These are phyloP conservation scores for Atkinsonella texensis DNA, from an alignment of 2,329 filamentous ascomycete species.

Conservation along the genomic window DNA sequence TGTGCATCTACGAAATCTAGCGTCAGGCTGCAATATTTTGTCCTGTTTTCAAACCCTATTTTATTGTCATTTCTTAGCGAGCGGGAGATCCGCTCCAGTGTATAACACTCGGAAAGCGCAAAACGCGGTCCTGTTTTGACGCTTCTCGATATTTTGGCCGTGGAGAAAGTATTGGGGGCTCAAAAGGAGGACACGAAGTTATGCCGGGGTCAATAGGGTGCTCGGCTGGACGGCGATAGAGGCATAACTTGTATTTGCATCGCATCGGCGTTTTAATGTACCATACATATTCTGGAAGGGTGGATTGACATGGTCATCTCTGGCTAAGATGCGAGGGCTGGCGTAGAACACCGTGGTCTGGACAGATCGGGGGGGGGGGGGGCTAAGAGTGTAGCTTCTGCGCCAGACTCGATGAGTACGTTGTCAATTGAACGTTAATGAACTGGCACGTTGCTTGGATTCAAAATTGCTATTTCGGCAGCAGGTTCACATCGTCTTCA, in stretches of 20 bases:
- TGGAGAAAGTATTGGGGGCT: not conserved
- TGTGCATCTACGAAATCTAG: not conserved
- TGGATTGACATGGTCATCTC: constrained; percentile 6
- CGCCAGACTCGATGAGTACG: not conserved
- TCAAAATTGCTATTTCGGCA: not conserved
- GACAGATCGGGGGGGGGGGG: not conserved
- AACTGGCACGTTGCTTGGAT: not conserved
- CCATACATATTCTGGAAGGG: constrained; percentile 15
- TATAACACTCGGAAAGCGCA: not conserved
- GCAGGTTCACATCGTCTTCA: too few species aligned
- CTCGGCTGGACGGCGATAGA: constrained; percentile 5
- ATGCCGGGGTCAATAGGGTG: not conserved
- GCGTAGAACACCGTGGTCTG: not conserved
- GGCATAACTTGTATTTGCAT: constrained; percentile 15
- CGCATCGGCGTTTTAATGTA: constrained; percentile 22
- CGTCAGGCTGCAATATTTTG: constrained; percentile 10
- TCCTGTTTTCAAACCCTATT: constrained; percentile 6
- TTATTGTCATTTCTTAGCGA: not conserved
- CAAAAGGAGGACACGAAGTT: not conserved
- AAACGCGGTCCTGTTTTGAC: not conserved
- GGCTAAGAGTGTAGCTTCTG: not conserved
- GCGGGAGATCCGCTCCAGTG: not conserved
- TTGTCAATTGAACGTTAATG: not conserved
- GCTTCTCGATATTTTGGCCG: not conserved
- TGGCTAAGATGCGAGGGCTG: constrained; percentile 5